phyloP scores from a whole-genome alignment of 1,284 basidiomycete genomes.

The Irpex sp. region DNA sequence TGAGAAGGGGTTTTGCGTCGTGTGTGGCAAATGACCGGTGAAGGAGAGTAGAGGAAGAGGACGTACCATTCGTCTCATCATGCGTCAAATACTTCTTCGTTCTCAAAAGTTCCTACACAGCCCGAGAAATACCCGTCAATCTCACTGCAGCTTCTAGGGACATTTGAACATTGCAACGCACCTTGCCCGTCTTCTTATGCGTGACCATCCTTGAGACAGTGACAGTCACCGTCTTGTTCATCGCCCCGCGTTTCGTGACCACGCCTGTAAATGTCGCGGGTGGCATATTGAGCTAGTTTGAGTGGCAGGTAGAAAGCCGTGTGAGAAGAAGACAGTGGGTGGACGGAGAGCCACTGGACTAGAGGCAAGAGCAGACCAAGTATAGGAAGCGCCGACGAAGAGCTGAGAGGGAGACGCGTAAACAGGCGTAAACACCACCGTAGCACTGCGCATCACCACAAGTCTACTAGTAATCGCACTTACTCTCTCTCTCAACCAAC shows the following conservation, averaged over 20 bases:
- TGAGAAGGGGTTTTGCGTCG: no score
- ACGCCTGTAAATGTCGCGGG: constrained; percentile 69
- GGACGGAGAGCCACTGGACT: no score
- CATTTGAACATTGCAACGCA: constrained; percentile 25
- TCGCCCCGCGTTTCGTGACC: constrained; percentile 72
- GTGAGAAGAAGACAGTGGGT: no score
- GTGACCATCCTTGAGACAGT: constrained; percentile 65
- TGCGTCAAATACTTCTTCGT: constrained; percentile 74
- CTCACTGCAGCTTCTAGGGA: background rate
- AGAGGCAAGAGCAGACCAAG: background rate
- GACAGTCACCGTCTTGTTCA: constrained; percentile 80
- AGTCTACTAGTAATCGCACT: background rate
- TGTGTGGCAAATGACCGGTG: no score
- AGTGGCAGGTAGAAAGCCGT: no score
- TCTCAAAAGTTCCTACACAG: constrained; percentile 54
- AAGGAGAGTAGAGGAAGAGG: constrained; percentile 10
- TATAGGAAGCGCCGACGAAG: background rate
- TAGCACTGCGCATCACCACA: background rate
- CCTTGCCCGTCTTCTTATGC: constrained; percentile 71
- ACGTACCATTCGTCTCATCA: constrained; percentile 60
- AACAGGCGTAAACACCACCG: background rate
- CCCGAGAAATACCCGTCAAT: constrained; percentile 3
- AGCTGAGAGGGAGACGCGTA: background rate
- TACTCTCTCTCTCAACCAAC: no score
- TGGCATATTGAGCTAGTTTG: no score